Conservation (phyloP, 805 yeast genomes). For the Cyberlindnera nakhonratchasimensis region DNA sequence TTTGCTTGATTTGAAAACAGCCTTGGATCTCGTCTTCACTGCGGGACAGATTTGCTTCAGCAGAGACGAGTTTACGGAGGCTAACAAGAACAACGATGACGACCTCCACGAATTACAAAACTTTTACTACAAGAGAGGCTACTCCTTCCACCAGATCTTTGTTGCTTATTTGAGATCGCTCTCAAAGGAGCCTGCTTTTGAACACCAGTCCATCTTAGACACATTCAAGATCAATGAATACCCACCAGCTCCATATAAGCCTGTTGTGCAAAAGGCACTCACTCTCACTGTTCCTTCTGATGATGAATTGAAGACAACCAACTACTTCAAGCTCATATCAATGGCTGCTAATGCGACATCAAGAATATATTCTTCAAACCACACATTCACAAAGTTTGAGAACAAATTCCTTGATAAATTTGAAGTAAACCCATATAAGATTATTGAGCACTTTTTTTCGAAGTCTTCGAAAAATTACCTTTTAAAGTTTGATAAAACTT, state of each 20-base stretch:
- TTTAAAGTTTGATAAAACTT: slow-evolving; percentile 31
- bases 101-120: slow-evolving; percentile 31
- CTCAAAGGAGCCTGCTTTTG: slow-evolving; percentile 30
- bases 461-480: slow-evolving; percentile 34
- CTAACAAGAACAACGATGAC: slow-evolving; percentile 19
- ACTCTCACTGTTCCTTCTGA: slow-evolving; percentile 33
- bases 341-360: slow-evolving; percentile 36
- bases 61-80: slow-evolving; percentile 23
- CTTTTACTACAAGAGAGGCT: slow-evolving; percentile 33
- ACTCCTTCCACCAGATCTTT: slow-evolving; percentile 33
- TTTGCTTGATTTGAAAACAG: slow-evolving; percentile 29
- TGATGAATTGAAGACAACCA: slow-evolving; percentile 21
- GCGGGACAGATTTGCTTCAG: slow-evolving; percentile 37
- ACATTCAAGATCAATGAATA: slow-evolving; percentile 31
- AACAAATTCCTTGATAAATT: slow-evolving; percentile 40
- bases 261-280: slow-evolving; percentile 34
- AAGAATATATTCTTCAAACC: slow-evolving; percentile 31
- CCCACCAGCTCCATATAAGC: slow-evolving; percentile 33
- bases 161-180: slow-evolving; percentile 33
- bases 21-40: slow-evolving; percentile 33
- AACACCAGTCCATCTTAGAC: slow-evolving; percentile 31
- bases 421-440: slow-evolving; percentile 36
- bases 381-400: slow-evolving; percentile 36
- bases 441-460: slow-evolving; percentile 34
- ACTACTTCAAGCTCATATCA: slow-evolving; percentile 32